phyloP scores from a whole-genome alignment of 345 rosid species.

The Linum tenue region DNA sequence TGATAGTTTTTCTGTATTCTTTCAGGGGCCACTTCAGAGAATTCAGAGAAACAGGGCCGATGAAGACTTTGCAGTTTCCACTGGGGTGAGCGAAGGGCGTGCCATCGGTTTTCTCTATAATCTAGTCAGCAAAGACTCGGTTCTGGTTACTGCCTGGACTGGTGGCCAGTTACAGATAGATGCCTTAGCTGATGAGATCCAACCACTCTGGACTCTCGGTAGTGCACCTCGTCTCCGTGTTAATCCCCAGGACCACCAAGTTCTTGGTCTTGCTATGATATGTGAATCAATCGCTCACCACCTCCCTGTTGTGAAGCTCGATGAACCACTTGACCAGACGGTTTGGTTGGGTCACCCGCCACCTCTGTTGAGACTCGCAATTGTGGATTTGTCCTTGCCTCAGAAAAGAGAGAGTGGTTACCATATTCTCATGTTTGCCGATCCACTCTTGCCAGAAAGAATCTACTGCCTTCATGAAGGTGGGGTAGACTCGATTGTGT shows the following conservation, averaged over 20 bases:
- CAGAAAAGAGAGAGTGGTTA: constrained; percentile 34
- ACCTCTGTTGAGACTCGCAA: constrained; percentile 76
- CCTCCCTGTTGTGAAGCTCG: constrained; percentile 41
- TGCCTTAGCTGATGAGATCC: constrained; percentile 94
- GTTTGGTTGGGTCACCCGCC: constrained; percentile 89
- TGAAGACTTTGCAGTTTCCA: constrained; percentile 46
- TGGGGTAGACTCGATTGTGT: constrained; percentile 74
- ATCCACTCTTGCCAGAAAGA: constrained; percentile 80
- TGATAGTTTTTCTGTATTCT: background rate
- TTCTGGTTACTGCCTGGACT: constrained; percentile 95
- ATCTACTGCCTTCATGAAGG: constrained; percentile 68
- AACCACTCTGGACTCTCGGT: constrained; percentile 78
- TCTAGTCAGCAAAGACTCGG: constrained; percentile 75
- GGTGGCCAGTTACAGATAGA: constrained; percentile 90
- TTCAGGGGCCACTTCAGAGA: constrained; percentile 74
- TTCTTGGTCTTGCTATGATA: constrained; percentile 83
- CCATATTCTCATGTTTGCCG: constrained; percentile 45
- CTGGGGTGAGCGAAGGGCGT: constrained; percentile 68
- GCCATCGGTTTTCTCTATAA: constrained; percentile 76
- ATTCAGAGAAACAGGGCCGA: constrained; percentile 44
- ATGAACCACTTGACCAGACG: constrained; percentile 51
- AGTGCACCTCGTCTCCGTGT: constrained; percentile 68
- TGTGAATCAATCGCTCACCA: constrained; percentile 54
- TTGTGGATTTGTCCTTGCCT: constrained; percentile 88
- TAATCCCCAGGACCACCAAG: constrained; percentile 33